Percentiles rank a stretch among this genome's conserved stretches.
Evolutionary conservation across 2,329 filamentous ascomycete species (phyloP).

Genomic region (Pestalotiopsis sp.): DNA sequence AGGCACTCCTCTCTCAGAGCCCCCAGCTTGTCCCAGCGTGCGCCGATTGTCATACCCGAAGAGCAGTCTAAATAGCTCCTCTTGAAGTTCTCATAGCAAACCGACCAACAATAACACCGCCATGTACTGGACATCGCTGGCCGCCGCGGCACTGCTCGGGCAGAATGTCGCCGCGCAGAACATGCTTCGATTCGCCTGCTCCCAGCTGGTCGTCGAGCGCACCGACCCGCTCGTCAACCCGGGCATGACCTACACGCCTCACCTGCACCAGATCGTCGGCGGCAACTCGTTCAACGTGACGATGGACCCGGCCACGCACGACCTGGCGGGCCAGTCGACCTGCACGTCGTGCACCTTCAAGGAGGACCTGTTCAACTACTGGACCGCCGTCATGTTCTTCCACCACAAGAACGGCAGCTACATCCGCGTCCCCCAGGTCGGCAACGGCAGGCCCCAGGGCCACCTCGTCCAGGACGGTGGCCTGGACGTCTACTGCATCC

Average conservation of each 20-base stretch:
- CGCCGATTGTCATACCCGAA: not conserved
- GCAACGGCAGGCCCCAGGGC: conserved; percentile 45
- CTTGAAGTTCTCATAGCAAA: not conserved
- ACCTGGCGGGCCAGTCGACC: conserved; percentile 34
- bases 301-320: conserved; percentile 38
- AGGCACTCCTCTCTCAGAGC: not conserved
- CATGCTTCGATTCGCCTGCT: conserved; percentile 49
- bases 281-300: conserved; percentile 45
- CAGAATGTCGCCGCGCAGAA: conserved; percentile 33
- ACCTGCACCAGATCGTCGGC: conserved; percentile 48
- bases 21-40: too few relatives aligned
- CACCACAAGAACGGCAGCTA: conserved; percentile 42
- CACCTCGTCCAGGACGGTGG: conserved; percentile 42
- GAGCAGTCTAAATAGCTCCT: not conserved
- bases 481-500: conserved; percentile 45
- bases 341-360: conserved; percentile 45
- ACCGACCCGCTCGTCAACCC: conserved; percentile 47
- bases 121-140: conserved; percentile 34
- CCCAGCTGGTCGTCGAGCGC: conserved; percentile 47
- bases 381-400: conserved; percentile 48
- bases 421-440: conserved; percentile 43
- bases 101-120: conserved; percentile 14
- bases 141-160: conserved; percentile 30
- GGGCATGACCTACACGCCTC: conserved; percentile 42
- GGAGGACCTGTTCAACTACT: conserved; percentile 48